Evolutionary conservation across 768 basidiomycete genomes (phyloP).

Genomic region (Kwoniella europaea): DNA sequence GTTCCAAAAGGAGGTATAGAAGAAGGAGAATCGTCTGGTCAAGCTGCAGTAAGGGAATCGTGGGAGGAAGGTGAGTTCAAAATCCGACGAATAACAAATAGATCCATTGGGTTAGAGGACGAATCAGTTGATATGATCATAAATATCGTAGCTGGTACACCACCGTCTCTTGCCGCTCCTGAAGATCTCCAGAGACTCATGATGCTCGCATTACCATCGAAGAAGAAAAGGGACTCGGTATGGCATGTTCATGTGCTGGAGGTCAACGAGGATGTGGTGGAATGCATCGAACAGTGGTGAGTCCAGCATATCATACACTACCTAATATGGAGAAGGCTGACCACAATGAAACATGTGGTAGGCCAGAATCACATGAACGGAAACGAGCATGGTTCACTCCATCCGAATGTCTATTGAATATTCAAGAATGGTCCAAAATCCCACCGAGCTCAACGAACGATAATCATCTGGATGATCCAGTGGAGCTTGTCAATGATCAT

Average conservation of each 20-base stretch:
- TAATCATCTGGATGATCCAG: neutral
- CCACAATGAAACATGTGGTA: constrained; percentile 1
- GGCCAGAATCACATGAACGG: constrained; percentile 48
- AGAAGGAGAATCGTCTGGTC: constrained; percentile 44
- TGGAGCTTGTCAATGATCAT: neutral
- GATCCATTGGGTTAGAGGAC: neutral
- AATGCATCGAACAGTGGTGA: constrained; percentile 13
- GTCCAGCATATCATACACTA: neutral
- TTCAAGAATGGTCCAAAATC: constrained; percentile 41
- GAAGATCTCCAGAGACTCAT: constrained; percentile 31
- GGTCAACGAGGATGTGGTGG: constrained; percentile 25
- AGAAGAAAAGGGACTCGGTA: constrained; percentile 20
- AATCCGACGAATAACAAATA: neutral
- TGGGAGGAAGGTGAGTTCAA: constrained; percentile 49
- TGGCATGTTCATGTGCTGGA: constrained; percentile 47
- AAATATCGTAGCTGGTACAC: constrained; percentile 42
- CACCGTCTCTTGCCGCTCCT: constrained; percentile 26
- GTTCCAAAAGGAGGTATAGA: constrained; percentile 55
- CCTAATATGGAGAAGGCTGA: neutral
- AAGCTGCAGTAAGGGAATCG: constrained; percentile 51
- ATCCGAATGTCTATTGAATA: constrained; percentile 21
- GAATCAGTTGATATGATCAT: neutral
- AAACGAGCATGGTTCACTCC: constrained; percentile 37
- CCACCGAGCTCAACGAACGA: neutral
- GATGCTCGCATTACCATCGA: constrained; percentile 28